phyloP scores from a whole-genome alignment of 2,329 filamentous ascomycete genomes.

The Harringtonia lauricola region DNA sequence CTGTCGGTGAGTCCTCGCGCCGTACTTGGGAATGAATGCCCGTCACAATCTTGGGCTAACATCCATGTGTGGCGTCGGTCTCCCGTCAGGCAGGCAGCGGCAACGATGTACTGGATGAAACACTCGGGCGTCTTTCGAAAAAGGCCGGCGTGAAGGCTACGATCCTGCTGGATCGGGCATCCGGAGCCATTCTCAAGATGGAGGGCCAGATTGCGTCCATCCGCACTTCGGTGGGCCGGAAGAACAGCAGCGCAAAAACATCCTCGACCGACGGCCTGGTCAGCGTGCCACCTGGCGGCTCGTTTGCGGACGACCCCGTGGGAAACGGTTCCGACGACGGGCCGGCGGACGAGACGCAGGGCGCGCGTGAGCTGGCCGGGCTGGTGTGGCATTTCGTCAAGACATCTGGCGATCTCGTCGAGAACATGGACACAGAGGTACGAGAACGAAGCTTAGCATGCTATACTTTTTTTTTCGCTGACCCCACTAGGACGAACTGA shows the following conservation, averaged over 20 bases:
- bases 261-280: background rate
- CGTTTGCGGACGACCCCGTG: constrained; percentile 34
- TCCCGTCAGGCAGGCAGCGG: constrained; percentile 24
- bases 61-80: constrained; percentile 11
- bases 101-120: constrained; percentile 52
- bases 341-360: constrained; percentile 22
- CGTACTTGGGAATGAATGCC: no score
- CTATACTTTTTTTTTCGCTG: background rate
- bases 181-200: constrained; percentile 64
- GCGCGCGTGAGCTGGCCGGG: constrained; percentile 60
- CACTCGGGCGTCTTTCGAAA: constrained; percentile 59
- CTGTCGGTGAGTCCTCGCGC: constrained; percentile 8
- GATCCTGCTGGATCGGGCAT: constrained; percentile 60
- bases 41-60: background rate
- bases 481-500: constrained; percentile 55
- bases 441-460: constrained; percentile 1
- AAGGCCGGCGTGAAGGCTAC: constrained; percentile 73
- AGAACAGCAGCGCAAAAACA: constrained; percentile 3
- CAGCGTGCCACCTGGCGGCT: constrained; percentile 7
- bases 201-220: constrained; percentile 57
- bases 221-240: constrained; percentile 24
- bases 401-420: constrained; percentile 56
- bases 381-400: constrained; percentile 70
- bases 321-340: constrained; percentile 9
- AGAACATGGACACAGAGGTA: constrained; percentile 62